Evolutionary conservation across 352 stramenopile species (phyloP), one percentile per base, ranked within the genome.

Genomic region (Globisporangium irregulare): DNA sequence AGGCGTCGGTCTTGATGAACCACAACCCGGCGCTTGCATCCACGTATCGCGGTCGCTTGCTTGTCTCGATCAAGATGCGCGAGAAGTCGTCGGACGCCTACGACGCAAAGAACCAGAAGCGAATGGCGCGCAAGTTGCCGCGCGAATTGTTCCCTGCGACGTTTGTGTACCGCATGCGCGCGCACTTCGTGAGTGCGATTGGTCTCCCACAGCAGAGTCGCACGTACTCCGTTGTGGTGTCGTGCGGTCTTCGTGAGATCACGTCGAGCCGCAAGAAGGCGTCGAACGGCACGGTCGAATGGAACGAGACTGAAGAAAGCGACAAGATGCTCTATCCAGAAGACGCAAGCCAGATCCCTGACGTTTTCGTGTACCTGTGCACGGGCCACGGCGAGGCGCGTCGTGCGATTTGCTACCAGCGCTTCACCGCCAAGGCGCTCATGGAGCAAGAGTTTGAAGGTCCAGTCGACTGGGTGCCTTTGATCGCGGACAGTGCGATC

Each of bases 291-390:
- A 75, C 80, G 20, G 71, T 93, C 27, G 87, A 94, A 63, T 95
- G 88, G 88, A 95, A 95, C 59, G 73, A 92, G 58, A 81, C 78
- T 3, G 75, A 86, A 53, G 81, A 93, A 67, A 90, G 75, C 61
- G 84, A 93, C 73, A 86, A 84, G 29, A 77, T 93, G 60, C 50
- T 87, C 3, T 80, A 92, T 61, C 79, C 81, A 0, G 72, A 75
- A 1, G 79, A 90, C 14, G 58, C 73, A 41, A 48, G 50, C 5
- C 83, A 95, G 67, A 87, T 97, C 24, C 90, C 90, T 2, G 89
- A 96, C 55, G 70, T 96, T 9, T 91, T 96, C 41, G 51, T 97
- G 22, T 93, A 92, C 62, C 66, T 97, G 67, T 86, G 82, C 59
- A 79, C 80, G 59, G 84, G 82, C 51, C 76, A 86, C n/a, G 81